Conservation (phyloP, 176 grass and related monocot genomes). For the Carex littledalei region DNA sequence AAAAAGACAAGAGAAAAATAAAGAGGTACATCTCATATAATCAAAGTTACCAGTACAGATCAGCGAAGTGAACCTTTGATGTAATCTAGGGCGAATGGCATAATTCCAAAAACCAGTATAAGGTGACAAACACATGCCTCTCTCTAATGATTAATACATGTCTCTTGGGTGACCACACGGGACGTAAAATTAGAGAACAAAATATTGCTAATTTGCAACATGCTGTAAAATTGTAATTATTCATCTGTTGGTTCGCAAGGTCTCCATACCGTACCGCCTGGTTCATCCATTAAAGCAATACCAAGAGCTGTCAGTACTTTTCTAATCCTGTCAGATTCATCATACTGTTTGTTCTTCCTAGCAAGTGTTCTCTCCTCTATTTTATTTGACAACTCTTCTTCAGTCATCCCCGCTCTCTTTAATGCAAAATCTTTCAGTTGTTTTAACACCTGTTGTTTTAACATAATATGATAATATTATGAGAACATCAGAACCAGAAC, state of each 20-base stretch:
- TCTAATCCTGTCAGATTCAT: conserved; percentile 31
- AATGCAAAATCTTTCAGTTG: conserved; percentile 42
- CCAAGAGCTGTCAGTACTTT: conserved; percentile 48
- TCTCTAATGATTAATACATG: not conserved
- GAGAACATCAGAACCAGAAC: not conserved
- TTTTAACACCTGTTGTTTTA: conserved; percentile 39
- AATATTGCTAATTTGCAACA: not conserved
- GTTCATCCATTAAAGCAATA: conserved; percentile 79
- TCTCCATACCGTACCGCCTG: conserved; percentile 60
- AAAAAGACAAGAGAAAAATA: not conserved
- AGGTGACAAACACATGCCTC: not conserved
- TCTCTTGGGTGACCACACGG: not conserved
- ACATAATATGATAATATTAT: conserved; percentile 13
- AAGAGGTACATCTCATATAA: not conserved
- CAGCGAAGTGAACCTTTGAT: not conserved
- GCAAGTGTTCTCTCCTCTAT: conserved; percentile 38
- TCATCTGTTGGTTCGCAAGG: conserved; percentile 47
- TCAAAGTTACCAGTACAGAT: not conserved
- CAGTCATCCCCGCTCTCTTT: conserved; percentile 25
- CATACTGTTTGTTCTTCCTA: conserved; percentile 45
- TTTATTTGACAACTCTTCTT: conserved; percentile 29
- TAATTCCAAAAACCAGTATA: not conserved
- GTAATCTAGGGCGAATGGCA: not conserved
- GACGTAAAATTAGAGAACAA: not conserved
- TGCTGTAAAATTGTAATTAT: not conserved